Evolutionary conservation across 2,329 filamentous ascomycete genomes (phyloP).

Genomic region (Trichoderma semiorbis): DNA sequence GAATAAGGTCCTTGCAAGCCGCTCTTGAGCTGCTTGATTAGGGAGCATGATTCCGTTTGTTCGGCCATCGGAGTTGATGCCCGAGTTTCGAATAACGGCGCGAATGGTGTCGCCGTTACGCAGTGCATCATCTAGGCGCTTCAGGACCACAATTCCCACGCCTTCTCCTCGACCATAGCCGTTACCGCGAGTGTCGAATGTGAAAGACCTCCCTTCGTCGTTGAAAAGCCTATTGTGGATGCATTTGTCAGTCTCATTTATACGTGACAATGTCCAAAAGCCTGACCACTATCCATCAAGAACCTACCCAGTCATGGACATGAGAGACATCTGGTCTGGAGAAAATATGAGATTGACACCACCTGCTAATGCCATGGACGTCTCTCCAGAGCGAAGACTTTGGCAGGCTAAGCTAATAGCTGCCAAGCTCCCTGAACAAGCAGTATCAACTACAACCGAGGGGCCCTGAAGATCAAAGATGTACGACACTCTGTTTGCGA

Average conservation of each 20-base stretch:
- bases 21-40: conserved; percentile 19
- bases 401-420: conserved; percentile 42
- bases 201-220: conserved; percentile 15
- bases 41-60: conserved; percentile 38
- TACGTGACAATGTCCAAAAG: not conserved
- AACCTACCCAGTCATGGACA: conserved; percentile 4
- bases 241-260: not conserved
- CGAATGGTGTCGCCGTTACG: conserved; percentile 39
- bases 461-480: conserved; percentile 46
- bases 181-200: conserved; percentile 40
- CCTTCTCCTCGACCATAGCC: conserved; percentile 46
- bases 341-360: conserved; percentile 36
- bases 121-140: conserved; percentile 41
- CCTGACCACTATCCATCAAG: fast-evolving
- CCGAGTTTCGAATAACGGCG: conserved; percentile 34
- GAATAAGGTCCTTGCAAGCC: conserved; percentile 24
- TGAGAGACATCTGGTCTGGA: conserved; percentile 4
- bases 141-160: conserved; percentile 41
- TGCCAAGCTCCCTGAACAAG: conserved; percentile 46
- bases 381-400: conserved; percentile 26
- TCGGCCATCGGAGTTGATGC: conserved; percentile 41
- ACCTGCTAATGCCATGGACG: conserved; percentile 36
- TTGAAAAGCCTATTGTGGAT: not conserved
- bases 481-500: conserved; percentile 46
- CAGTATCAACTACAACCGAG: conserved; percentile 48